Base-by-base conservation (phyloP, 1,284 basidiomycete genomes). In the Meripilus lineatus region DNA sequence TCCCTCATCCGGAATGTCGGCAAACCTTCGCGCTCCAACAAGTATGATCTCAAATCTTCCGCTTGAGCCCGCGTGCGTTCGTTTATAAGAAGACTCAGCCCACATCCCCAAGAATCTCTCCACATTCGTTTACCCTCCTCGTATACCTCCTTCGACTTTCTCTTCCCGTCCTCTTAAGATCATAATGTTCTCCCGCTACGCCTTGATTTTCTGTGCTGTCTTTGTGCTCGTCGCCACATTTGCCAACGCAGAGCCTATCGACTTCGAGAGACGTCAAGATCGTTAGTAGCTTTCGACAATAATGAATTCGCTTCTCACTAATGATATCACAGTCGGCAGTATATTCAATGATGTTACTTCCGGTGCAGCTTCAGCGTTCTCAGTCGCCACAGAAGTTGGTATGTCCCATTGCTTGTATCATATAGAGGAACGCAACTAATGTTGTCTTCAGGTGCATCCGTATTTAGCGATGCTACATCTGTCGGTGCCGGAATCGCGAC, bases 401-500 rank as follows among this genome's bases (percentile, higher is more conserved):
- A 38, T n/a, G 15, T 45, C 32, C 21, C 3, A 28, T 21, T 40
- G 5, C 21, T 22, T 14, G 5, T 25, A 11, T 38, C 28, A 32
- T 39, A 39, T 26, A 14, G 38, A 5, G 11, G n/a, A n/a, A 25
- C 22, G 15, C 14, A 15, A 14, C 48, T 48, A 43, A 26, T 39
- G 39, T 42, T 47, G 28, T 24, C 44, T 20, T 47, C 47, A 25
- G 52, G 49, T 22, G 50, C 46, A 22, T 56, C 54, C 10, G 34
- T 51, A 11, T 43, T 50, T 32, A 48, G 46, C 15, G 21, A 41
- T 1, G 47, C 41, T 2, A 56, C 58, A 18, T 50, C 49, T 4
- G 18, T 40, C 17, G 48, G 22, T 24, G 35, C 32, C 13, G 18
- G 13, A 4, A 45, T 78, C 22, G 64, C 69, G 37, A 63, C 70